phyloP scores from a whole-genome alignment of 768 basidiomycete genomes.

The Mycena sanguinolenta region DNA sequence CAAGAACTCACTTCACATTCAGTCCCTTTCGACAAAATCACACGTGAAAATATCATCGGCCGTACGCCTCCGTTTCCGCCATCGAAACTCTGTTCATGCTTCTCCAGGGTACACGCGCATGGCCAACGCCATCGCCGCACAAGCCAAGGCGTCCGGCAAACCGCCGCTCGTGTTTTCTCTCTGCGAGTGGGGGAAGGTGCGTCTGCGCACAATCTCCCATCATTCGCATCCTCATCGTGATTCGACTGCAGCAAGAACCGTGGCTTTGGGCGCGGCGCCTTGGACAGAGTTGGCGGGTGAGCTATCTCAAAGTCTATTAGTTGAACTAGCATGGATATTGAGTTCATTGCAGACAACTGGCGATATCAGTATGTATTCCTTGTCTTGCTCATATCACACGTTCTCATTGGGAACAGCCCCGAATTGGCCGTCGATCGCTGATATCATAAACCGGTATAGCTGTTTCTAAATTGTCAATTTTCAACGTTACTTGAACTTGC shows the following conservation, averaged over 20 bases:
- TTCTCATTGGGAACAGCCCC: slow-evolving; percentile 45
- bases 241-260: slow-evolving; percentile 61
- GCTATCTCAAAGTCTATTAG: slow-evolving; percentile 27
- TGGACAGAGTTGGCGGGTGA: slow-evolving; percentile 78
- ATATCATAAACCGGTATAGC: slow-evolving; percentile 67
- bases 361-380: slow-evolving; percentile 56
- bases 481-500: not conserved
- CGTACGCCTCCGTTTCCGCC: slow-evolving; percentile 49
- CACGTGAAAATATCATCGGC: slow-evolving; percentile 67
- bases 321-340: not conserved
- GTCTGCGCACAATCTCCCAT: not conserved
- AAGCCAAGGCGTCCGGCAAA: slow-evolving; percentile 62
- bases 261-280: slow-evolving; percentile 73
- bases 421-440: slow-evolving; percentile 63
- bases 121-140: slow-evolving; percentile 67
- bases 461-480: not conserved
- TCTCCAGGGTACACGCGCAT: slow-evolving; percentile 69
- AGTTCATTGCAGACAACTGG: slow-evolving; percentile 56
- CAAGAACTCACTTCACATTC: slow-evolving; percentile 32
- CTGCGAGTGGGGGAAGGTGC: slow-evolving; percentile 79
- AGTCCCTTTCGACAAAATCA: slow-evolving; percentile 69
- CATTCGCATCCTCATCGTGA: slow-evolving; percentile 8
- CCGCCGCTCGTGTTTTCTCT: slow-evolving; percentile 71
- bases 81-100: not conserved
- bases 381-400: too few species aligned